Evolutionary conservation across 2,329 filamentous ascomycete species (phyloP).

Genomic region (Diaporthe destruens): DNA sequence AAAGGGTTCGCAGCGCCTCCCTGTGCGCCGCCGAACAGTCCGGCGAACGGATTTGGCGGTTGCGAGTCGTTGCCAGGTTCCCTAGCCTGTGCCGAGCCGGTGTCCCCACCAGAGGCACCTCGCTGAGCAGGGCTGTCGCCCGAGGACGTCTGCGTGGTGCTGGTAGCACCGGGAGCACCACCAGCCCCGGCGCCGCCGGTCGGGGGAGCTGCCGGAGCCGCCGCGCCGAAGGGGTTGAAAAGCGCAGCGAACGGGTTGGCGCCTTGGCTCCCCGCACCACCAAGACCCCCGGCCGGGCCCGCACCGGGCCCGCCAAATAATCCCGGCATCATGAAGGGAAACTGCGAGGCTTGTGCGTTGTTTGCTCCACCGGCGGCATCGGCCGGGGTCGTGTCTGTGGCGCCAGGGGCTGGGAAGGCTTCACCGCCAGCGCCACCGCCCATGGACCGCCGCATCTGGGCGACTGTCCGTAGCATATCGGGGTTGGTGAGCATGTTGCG

Average conservation of each 20-base stretch:
- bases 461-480: conserved; percentile 82
- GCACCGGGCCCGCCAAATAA: conserved; percentile 46
- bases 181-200: conserved; percentile 46
- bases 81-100: conserved; percentile 44
- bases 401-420: conserved; percentile 89
- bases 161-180: neutral
- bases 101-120: conserved; percentile 44
- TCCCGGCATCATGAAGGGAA: conserved; percentile 50
- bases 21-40: conserved; percentile 67
- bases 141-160: conserved; percentile 43
- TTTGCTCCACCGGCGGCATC: conserved; percentile 54
- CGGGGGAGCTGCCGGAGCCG: conserved; percentile 48
- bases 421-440: conserved; percentile 62
- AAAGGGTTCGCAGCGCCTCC: conserved; percentile 55
- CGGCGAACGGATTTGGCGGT: conserved; percentile 75
- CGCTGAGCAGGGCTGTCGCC: conserved; percentile 40
- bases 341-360: conserved; percentile 49
- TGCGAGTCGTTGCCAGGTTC: conserved; percentile 50
- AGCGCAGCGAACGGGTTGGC: conserved; percentile 55
- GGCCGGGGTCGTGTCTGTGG: conserved; percentile 85
- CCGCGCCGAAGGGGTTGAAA: conserved; percentile 57
- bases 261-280: conserved; percentile 45
- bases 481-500: conserved; percentile 95
- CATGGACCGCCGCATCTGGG: conserved; percentile 83
- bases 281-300: conserved; percentile 36